Evolutionary conservation across 371 early-diverging fungal genomes (phyloP).

Genomic region (Amoeboaphelidium protococcarum): DNA sequence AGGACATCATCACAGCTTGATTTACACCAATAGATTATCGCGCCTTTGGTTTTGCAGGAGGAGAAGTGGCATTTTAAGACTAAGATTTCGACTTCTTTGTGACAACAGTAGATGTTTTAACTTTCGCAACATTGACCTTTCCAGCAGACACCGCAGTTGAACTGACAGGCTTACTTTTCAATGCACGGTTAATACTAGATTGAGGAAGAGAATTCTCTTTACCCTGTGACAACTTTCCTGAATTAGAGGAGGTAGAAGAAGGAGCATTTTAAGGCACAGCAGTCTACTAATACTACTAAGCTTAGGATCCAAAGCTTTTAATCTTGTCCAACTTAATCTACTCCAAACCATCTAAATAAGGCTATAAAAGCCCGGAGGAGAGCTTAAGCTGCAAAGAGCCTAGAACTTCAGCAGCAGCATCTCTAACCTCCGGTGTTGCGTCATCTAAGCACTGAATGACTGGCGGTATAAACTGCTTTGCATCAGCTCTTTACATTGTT

Average conservation of each 20-base stretch:
- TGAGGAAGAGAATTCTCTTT: too few relatives aligned
- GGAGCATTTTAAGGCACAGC: not conserved
- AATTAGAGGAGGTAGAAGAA: not conserved
- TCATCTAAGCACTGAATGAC: constrained; percentile 51
- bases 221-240: too few relatives aligned
- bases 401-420: constrained; percentile 56
- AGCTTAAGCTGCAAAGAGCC: constrained; percentile 66
- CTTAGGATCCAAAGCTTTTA: constrained; percentile 3
- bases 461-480: constrained; percentile 41
- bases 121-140: too few relatives aligned
- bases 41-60: too few relatives aligned
- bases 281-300: not conserved
- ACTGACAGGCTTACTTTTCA: too few relatives aligned
- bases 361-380: constrained; percentile 39
- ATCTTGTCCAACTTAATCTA: constrained; percentile 60
- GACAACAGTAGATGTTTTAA: too few relatives aligned
- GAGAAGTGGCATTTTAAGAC: too few relatives aligned
- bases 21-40: too few relatives aligned
- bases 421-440: constrained; percentile 55
- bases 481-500: constrained; percentile 41
- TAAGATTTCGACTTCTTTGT: too few relatives aligned
- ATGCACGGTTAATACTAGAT: too few relatives aligned
- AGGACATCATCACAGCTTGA: too few relatives aligned
- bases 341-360: constrained; percentile 55
- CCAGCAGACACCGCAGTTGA: too few relatives aligned